A percentile compares a stretch with the other conserved stretches of the same genome.
Conservation (phyloP, 306 rosid genomes). For the Quercus ilex region DNA sequence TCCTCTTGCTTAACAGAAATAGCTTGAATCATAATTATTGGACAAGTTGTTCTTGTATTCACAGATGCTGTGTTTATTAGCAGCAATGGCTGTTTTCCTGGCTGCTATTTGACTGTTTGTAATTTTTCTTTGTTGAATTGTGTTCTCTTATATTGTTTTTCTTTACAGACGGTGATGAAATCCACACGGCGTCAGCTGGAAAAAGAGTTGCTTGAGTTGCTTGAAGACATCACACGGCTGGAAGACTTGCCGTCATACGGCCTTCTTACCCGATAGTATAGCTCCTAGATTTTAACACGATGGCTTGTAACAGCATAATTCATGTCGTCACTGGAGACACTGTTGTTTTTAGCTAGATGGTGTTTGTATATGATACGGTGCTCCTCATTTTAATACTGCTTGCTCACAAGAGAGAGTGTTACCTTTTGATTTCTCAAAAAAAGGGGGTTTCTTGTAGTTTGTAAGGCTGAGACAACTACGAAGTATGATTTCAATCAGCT, state of each 20-base stretch:
- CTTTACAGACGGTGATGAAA: slow-evolving; percentile 87
- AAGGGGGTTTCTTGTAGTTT: slow-evolving; percentile 24
- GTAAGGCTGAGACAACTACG: slow-evolving; percentile 21
- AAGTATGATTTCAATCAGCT: slow-evolving; percentile 25
- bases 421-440: slow-evolving; percentile 33
- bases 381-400: slow-evolving; percentile 22
- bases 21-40: background rate
- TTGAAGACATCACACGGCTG: slow-evolving; percentile 63
- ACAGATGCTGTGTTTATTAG: slow-evolving; percentile 8
- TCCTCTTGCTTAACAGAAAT: background rate
- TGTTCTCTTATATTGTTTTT: slow-evolving; percentile 9
- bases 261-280: slow-evolving; percentile 67
- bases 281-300: slow-evolving; percentile 13
- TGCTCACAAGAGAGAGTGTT: slow-evolving; percentile 32
- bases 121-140: slow-evolving; percentile 19
- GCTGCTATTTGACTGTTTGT: background rate
- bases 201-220: slow-evolving; percentile 81
- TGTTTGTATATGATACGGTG: slow-evolving; percentile 50
- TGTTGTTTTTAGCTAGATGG: slow-evolving; percentile 33
- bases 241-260: slow-evolving; percentile 87
- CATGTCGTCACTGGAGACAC: slow-evolving; percentile 1
- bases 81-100: background rate
- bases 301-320: slow-evolving; percentile 26
- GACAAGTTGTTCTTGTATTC: background rate
- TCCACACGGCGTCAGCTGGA: slow-evolving; percentile 89